Conservation (phyloP, 2,329 filamentous ascomycete genomes). For the Onygena corvina region DNA sequence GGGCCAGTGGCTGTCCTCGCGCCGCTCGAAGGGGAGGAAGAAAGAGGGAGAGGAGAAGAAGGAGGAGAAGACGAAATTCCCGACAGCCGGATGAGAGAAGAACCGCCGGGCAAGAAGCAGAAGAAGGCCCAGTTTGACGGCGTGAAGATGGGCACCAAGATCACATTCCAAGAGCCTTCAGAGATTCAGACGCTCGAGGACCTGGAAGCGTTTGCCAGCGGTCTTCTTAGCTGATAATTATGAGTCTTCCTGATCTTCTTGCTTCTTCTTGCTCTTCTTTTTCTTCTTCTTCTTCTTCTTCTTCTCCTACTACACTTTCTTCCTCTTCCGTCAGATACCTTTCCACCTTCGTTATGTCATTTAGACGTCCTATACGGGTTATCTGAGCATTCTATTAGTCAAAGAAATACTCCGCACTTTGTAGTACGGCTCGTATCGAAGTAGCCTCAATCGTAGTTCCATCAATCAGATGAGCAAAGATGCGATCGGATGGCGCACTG, state of each 20-base stretch:
- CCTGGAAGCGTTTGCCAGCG: constrained; percentile 37
- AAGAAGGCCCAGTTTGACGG: constrained; percentile 31
- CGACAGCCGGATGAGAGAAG: constrained; percentile 14
- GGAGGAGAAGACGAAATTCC: constrained; percentile 12
- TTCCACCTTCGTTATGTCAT: too few relatives aligned
- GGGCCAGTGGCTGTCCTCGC: constrained; percentile 25
- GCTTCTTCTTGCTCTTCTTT: neutral
- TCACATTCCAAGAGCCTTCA: constrained; percentile 18
- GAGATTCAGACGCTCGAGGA: constrained; percentile 37
- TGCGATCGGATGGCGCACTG: too few relatives aligned
- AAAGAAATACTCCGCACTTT: neutral
- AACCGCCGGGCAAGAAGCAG: constrained; percentile 29
- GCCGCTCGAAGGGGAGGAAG: constrained; percentile 22
- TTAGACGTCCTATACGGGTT: too few relatives aligned
- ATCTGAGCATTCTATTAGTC: neutral
- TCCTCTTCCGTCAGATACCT: too few relatives aligned
- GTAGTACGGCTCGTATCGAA: neutral
- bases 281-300: too few relatives aligned
- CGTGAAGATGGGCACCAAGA: constrained; percentile 21
- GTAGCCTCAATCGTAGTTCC: neutral
- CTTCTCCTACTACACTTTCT: too few relatives aligned
- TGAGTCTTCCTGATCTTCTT: neutral
- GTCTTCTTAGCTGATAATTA: constrained; percentile 27
- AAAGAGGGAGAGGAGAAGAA: constrained; percentile 12
- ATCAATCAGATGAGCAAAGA: neutral